Base-by-base conservation (phyloP, 169 alveolate genomes). In the Cryptosporidium ubiquitum region DNA sequence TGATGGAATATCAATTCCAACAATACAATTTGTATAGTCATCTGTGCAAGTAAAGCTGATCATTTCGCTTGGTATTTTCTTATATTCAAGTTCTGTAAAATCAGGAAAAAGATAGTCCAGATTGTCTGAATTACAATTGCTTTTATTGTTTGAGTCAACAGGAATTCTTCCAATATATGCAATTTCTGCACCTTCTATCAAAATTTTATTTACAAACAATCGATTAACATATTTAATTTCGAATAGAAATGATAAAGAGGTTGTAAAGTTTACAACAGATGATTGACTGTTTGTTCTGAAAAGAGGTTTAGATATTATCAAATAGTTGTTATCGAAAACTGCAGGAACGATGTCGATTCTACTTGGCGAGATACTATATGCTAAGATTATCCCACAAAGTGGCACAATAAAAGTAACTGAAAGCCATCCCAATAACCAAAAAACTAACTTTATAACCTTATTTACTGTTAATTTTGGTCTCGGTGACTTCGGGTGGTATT, bases 301-400 rank as follows among this genome's bases (percentile, higher is more conserved):
- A n/a, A 79, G 68, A 23, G 89, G 75, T 5, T 79, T 61, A 5
- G 89, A 79, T 40, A 79, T 79, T 42, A 64, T 68, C 18, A 79
- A 61, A 64, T 79, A 79, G 20, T 79, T 39, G 6, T 42, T 33
- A 20, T 64, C 68, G 55, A 61, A 61, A 37, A 79, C 18, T 18
- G 89, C 89, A n/a, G 89, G 89, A 18, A 79, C 51, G 3, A 79
- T 61, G 35, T 79, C 89, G 16, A 79, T 61, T 42, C 73, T 57
- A 39, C 75, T 79, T 16, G 89, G 89, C 3, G 89, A 79, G 5
- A 79, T 18, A 42, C 66, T 40, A 49, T 61, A 79, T 18, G 61
- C 75, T n/a, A 79, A 47, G 33, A 58, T 61, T 10, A 79, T 64
- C 18, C 89, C 89, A 64, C 89, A 79, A 10, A 79, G 44, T 29